Evolutionary conservation across 2,329 filamentous ascomycete genomes (phyloP).

Genomic region (Botrytis hyacinthi): DNA sequence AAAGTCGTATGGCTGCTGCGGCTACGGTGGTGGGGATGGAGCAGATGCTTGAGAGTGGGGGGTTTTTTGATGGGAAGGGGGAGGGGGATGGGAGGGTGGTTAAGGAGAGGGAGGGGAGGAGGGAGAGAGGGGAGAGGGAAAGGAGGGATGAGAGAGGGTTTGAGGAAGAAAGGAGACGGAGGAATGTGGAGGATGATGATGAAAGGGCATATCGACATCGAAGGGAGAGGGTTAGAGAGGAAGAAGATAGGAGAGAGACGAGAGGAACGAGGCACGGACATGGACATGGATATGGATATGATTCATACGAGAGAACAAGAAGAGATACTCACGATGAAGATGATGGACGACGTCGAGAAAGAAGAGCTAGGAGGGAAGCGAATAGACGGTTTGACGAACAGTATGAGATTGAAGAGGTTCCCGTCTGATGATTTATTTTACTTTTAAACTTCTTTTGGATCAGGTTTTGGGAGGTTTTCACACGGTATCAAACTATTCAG

Average conservation of each 20-base stretch:
- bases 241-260: neutral
- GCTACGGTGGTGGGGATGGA: constrained; percentile 17
- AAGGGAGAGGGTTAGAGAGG: neutral
- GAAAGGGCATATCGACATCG: constrained; percentile 2
- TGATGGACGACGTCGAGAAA: neutral
- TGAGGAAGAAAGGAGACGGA: constrained; percentile 52
- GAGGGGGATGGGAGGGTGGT: constrained; percentile 57
- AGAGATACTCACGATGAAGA: neutral
- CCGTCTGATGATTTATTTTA: neutral
- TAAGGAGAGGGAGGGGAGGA: no score
- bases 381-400: constrained; percentile 2
- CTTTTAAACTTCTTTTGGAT: neutral
- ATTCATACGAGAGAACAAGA: neutral
- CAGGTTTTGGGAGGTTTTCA: neutral
- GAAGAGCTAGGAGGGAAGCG: neutral
- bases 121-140: constrained; percentile 34
- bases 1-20: constrained; percentile 8
- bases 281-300: neutral
- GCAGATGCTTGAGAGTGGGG: constrained; percentile 54
- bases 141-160: constrained; percentile 55
- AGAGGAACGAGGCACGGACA: neutral
- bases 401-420: constrained; percentile 13
- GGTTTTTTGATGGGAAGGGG: constrained; percentile 52
- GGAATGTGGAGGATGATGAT: neutral
- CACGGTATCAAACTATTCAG: neutral